Evolutionary conservation across 2,329 filamentous ascomycete genomes (phyloP).

Genomic region (Fusarium begoniae): DNA sequence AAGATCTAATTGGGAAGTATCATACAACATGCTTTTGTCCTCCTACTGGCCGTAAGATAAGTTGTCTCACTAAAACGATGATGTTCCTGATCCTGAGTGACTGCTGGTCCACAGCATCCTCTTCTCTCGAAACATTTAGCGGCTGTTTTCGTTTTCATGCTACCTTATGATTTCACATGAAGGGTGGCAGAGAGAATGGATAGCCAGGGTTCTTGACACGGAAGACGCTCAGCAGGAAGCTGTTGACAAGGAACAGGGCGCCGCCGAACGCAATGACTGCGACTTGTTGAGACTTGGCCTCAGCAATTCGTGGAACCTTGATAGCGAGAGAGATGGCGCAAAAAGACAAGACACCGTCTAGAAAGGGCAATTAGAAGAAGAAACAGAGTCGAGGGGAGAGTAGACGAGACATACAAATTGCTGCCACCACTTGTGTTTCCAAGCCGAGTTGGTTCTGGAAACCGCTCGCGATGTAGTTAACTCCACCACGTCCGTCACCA

Average conservation of each 20-base stretch:
- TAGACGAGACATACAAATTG: slow-evolving; percentile 75
- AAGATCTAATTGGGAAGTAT: slow-evolving; percentile 8
- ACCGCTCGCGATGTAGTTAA: slow-evolving; percentile 88
- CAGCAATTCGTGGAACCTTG: slow-evolving; percentile 89
- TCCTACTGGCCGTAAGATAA: not conserved
- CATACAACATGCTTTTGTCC: slow-evolving; percentile 12
- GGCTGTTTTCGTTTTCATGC: not conserved
- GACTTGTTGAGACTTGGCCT: slow-evolving; percentile 80
- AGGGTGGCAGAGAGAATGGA: slow-evolving; percentile 92
- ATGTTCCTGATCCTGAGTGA: not conserved
- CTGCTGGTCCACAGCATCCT: not conserved
- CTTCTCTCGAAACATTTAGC: too few relatives aligned
- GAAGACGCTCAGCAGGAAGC: slow-evolving; percentile 93
- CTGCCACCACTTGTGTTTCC: slow-evolving; percentile 94
- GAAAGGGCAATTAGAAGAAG: not conserved
- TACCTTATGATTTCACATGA: slow-evolving; percentile 62
- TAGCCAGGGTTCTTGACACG: slow-evolving; percentile 94
- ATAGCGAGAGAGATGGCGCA: slow-evolving; percentile 89
- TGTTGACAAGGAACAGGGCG: slow-evolving; percentile 85
- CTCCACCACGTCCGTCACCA: slow-evolving; percentile 83
- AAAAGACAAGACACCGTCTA: slow-evolving; percentile 80
- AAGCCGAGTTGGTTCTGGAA: slow-evolving; percentile 95
- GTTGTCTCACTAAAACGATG: not conserved
- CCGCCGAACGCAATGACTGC: slow-evolving; percentile 82
- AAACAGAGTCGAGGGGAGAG: not conserved